Conservation (phyloP, 495 filamentous ascomycete genomes). For the Xylaria nigripes region DNA sequence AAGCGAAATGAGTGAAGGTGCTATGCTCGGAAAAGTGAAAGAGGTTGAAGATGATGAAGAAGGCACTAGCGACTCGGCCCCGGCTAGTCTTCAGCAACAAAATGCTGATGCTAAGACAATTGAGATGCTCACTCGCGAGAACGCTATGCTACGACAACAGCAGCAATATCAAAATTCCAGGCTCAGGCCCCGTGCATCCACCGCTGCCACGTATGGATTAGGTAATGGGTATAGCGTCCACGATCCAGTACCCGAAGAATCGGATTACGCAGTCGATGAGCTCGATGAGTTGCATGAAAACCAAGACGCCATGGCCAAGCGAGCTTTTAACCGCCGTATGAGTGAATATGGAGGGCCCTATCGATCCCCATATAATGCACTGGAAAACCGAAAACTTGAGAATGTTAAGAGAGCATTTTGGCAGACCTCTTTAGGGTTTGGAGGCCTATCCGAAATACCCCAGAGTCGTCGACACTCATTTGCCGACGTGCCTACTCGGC, state of each 20-base stretch:
- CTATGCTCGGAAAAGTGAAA: conserved; percentile 64
- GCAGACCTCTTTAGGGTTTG: conserved; percentile 81
- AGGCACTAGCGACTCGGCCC: conserved; percentile 53
- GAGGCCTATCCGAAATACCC: conserved; percentile 56
- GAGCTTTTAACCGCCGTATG: conserved; percentile 46
- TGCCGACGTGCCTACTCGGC: conserved; percentile 66
- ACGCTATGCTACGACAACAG: conserved; percentile 59
- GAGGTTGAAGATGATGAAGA: conserved; percentile 76
- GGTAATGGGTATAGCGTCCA: conserved; percentile 53
- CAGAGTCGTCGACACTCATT: conserved; percentile 97
- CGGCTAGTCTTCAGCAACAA: conserved; percentile 42
- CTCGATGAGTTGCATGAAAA: conserved; percentile 55
- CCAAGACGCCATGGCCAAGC: conserved; percentile 44
- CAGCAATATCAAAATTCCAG: conserved; percentile 52
- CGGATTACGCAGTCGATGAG: conserved; percentile 63
- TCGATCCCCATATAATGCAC: conserved; percentile 42
- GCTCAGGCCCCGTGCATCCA: conserved; percentile 55
- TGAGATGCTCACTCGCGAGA: conserved; percentile 65
- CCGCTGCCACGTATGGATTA: conserved; percentile 44
- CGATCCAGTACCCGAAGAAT: conserved; percentile 60
- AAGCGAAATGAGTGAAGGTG: conserved; percentile 65
- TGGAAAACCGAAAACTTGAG: conserved; percentile 68
- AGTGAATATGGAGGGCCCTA: conserved; percentile 58
- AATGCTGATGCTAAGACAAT: conserved; percentile 57
- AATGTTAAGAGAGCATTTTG: conserved; percentile 76